Conservation (phyloP, 768 basidiomycete genomes). For the Pluteus cervinus region DNA sequence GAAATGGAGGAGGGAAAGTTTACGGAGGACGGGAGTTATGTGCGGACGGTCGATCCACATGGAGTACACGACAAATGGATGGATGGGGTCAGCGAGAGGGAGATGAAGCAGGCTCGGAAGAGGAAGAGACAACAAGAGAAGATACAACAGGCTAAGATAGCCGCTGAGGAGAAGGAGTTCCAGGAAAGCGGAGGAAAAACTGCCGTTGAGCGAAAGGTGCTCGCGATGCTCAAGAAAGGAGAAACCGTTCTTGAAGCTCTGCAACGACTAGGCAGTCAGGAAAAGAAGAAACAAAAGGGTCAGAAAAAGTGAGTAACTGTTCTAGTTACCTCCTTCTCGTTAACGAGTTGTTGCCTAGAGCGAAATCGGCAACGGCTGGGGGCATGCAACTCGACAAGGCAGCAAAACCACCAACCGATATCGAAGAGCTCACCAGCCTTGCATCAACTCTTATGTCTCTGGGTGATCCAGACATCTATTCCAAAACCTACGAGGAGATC, state of each 20-base stretch:
- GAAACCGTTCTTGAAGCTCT: conserved; percentile 89
- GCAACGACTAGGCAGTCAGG: conserved; percentile 71
- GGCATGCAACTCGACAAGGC: conserved; percentile 49
- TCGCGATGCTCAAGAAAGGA: conserved; percentile 76
- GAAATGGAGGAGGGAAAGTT: conserved; percentile 99
- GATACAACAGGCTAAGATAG: conserved; percentile 59
- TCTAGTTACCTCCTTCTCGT: background rate
- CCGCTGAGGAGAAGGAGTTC: conserved; percentile 71
- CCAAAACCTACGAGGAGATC: conserved; percentile 79
- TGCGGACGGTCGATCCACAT: conserved; percentile 82
- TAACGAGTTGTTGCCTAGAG: conserved; percentile 8
- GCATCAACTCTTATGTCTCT: conserved; percentile 86
- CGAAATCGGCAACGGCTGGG: conserved; percentile 25
- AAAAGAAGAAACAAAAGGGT: conserved; percentile 43
- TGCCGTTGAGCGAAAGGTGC: conserved; percentile 59
- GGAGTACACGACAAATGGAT: conserved; percentile 95
- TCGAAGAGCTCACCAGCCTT: conserved; percentile 78
- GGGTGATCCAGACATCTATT: conserved; percentile 83
- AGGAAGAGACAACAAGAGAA: conserved; percentile 73
- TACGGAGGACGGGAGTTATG: conserved; percentile 86
- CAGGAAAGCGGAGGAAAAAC: conserved; percentile 61
- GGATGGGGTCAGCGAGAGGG: conserved; percentile 80
- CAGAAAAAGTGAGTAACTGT: conserved; percentile 23
- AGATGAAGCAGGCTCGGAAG: conserved; percentile 76
- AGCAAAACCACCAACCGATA: conserved; percentile 38